Evolutionary conservation across 768 basidiomycete species (phyloP), one percentile per base, ranked within the genome.

Genomic region (Lactarius sanguifluus): DNA sequence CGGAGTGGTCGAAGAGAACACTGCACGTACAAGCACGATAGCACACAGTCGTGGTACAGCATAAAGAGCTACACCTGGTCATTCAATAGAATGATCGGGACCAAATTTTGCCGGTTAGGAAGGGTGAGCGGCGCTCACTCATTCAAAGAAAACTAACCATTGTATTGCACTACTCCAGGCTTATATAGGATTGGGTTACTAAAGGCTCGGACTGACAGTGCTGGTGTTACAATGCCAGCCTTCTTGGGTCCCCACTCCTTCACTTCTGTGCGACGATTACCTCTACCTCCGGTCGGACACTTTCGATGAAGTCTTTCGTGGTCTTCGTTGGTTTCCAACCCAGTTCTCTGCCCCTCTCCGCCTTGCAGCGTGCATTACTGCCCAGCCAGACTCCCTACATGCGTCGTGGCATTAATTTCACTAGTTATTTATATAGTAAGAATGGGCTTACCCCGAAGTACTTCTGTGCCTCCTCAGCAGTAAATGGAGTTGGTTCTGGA

Each of bases 311-410:
- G 71, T 86, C 85, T 62, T 79, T 72, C 15, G 80, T 83, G 16
- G 75, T 80, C 70, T 78, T 79, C 64, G 69, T 78, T 13, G 86
- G 83, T 61, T 79, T 80, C 86, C 85, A 86, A 13, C 86, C 85
- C 54, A 86, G 70, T 15, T 73, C 72, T 52, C 77, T 76, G 1
- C 78, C 76, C 60, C 82, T 76, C 50, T 81, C 80, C 0, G 79
- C 79, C 32, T 75, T 75, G 69, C 79, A 81, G 18, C 83, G 78
- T 5, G 81, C 78, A 67, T 85, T 85, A 2, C 50, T 25, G n/a
- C 71, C 71, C 10, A 70, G 57, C 25, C 65, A 64, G 28, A 64
- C 4, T 7, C 40, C 64, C 74, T 76, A 7, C 12, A 2, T 20
- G 18, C 43, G 3, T 45, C 20, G 9, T 45, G 55, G 41, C 9